These are phyloP conservation scores for Penicillium hesseltinei DNA, from an alignment of 2,329 filamentous ascomycete genomes.

Conservation along the genomic window DNA sequence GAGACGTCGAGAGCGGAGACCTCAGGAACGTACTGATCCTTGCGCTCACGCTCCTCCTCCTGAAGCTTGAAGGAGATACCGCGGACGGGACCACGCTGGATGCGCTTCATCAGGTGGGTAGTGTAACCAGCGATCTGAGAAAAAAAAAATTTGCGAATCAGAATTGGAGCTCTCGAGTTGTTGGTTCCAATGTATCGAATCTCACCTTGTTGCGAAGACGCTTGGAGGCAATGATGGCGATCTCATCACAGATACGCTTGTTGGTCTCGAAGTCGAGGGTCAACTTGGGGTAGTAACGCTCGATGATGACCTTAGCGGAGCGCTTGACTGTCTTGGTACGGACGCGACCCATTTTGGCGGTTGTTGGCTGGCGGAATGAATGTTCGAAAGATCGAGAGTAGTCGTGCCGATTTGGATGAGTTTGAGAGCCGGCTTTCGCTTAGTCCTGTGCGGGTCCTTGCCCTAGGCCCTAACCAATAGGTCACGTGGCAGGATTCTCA, in stretches of 20 bases:
- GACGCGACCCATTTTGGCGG: slow-evolving; percentile 52
- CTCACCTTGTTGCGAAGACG: slow-evolving; percentile 96
- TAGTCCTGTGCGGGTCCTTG: slow-evolving; percentile 25
- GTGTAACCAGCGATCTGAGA: slow-evolving; percentile 95
- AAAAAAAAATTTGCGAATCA: slow-evolving; percentile 7
- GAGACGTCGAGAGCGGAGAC: slow-evolving; percentile 97
- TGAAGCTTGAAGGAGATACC: slow-evolving; percentile 99
- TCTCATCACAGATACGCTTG: slow-evolving; percentile 99
- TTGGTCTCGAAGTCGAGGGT: slow-evolving; percentile 99
- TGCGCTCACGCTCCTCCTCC: slow-evolving; percentile 99
- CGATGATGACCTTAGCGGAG: slow-evolving; percentile 99
- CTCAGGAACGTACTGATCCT: slow-evolving; percentile 99
- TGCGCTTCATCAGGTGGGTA: slow-evolving; percentile 99
- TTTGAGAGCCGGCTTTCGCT: slow-evolving; percentile 22
- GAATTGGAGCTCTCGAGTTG: background rate
- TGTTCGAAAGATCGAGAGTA: slow-evolving; percentile 23
- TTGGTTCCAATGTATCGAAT: background rate
- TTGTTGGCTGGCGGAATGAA: slow-evolving; percentile 36
- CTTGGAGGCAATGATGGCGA: slow-evolving; percentile 99
- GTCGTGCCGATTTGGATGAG: slow-evolving; percentile 18
- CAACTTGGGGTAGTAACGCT: slow-evolving; percentile 95
- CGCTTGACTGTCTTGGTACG: slow-evolving; percentile 67
- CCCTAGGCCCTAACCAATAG: slow-evolving; percentile 19
- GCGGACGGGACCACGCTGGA: slow-evolving; percentile 97
- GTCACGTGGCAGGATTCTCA: slow-evolving; percentile 13